A percentile compares a stretch with the other conserved stretches of the same genome.
Evolutionary conservation across 2,329 filamentous ascomycete species (phyloP).

Genomic region (Aureobasidium musti): DNA sequence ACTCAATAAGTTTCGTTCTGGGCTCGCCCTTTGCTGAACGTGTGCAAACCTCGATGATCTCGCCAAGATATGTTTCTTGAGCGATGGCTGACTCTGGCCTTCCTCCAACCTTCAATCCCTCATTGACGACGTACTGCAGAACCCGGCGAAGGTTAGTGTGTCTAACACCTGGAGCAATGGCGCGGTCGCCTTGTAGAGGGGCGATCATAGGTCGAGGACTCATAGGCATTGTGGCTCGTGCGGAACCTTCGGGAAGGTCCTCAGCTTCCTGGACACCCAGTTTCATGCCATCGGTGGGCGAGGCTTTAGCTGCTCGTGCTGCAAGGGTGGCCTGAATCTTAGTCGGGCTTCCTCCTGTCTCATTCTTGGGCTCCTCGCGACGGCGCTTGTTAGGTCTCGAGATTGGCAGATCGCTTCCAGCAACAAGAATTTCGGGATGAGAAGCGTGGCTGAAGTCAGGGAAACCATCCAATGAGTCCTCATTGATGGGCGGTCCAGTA

Average conservation of each 20-base stretch:
- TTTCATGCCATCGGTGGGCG: constrained; percentile 36
- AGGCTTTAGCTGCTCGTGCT: constrained; percentile 31
- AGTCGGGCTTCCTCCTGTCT: constrained; percentile 31
- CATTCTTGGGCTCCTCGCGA: constrained; percentile 41
- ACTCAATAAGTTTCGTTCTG: constrained; percentile 53
- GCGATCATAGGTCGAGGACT: constrained; percentile 21
- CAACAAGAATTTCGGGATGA: constrained; percentile 48
- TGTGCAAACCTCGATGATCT: constrained; percentile 53
- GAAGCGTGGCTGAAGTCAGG: constrained; percentile 6
- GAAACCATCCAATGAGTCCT: not conserved
- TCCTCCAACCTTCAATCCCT: constrained; percentile 55
- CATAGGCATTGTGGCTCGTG: not conserved
- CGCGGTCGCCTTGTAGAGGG: constrained; percentile 37
- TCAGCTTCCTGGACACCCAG: constrained; percentile 38
- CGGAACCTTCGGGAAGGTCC: constrained; percentile 28
- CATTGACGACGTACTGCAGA: constrained; percentile 55
- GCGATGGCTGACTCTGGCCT: constrained; percentile 55
- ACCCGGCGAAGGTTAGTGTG: constrained; percentile 53
- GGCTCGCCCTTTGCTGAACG: constrained; percentile 49
- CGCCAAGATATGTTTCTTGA: constrained; percentile 50
- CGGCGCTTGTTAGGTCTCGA: constrained; percentile 49
- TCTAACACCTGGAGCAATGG: constrained; percentile 50
- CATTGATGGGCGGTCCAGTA: constrained; percentile 50
- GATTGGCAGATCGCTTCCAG: constrained; percentile 46
- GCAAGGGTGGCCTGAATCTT: constrained; percentile 34